These are phyloP conservation scores for Aspergillus incahuasiensis DNA, from an alignment of 495 filamentous ascomycete species.

Conservation along the genomic window DNA sequence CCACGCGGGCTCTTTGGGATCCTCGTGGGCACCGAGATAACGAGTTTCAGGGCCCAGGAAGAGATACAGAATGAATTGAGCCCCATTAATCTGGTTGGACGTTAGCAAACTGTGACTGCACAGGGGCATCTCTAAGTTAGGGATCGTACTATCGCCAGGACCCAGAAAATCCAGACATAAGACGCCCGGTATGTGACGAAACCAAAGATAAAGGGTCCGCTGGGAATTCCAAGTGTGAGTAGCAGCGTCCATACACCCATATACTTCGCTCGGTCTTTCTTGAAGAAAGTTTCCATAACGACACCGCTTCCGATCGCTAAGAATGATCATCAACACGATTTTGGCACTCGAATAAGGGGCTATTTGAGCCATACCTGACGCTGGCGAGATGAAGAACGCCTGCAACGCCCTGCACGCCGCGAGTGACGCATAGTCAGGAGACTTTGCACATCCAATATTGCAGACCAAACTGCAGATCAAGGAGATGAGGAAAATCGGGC, in stretches of 20 bases:
- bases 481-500: conserved; percentile 49
- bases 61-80: conserved; percentile 49
- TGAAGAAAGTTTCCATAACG: conserved; percentile 50
- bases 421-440: conserved; percentile 38
- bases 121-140: not conserved
- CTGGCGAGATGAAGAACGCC: conserved; percentile 50
- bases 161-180: conserved; percentile 43
- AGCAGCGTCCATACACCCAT: conserved; percentile 55
- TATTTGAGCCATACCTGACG: conserved; percentile 14
- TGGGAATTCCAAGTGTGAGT: conserved; percentile 50
- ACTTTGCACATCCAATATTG: conserved; percentile 44
- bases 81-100: conserved; percentile 42
- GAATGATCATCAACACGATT: not conserved
- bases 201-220: conserved; percentile 47
- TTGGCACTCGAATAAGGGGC: not conserved
- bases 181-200: conserved; percentile 42
- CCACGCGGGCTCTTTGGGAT: conserved; percentile 17
- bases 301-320: conserved; percentile 52
- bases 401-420: conserved; percentile 47
- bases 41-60: conserved; percentile 56
- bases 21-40: conserved; percentile 35
- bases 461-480: conserved; percentile 40
- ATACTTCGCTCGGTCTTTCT: conserved; percentile 43
- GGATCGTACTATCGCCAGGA: conserved; percentile 40
- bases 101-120: conserved; percentile 3